A percentile compares a stretch with the other conserved stretches of the same genome.
Evolutionary conservation across 331 rosid genomes (phyloP).

Genomic region (Stylosanthes scabra): DNA sequence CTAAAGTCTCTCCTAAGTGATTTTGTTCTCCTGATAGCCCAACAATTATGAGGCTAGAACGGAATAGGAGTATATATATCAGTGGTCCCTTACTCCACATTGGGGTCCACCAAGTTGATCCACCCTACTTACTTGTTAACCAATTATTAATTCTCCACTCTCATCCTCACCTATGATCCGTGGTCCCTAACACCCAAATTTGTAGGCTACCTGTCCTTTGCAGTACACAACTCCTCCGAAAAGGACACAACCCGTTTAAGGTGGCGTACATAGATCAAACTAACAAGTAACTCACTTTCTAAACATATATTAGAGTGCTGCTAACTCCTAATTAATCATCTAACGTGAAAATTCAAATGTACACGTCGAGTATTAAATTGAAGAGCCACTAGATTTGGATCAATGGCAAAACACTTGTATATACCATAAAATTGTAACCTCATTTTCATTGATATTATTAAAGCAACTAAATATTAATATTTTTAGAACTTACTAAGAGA

Average conservation of each 20-base stretch:
- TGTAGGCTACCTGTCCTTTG: conserved; percentile 12
- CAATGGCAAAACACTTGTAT: too few species aligned
- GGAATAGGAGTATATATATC: not conserved
- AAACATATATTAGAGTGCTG: not conserved
- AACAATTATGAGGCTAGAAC: too few species aligned
- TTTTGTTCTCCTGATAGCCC: too few species aligned
- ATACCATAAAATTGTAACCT: too few species aligned
- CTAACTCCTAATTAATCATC: too few species aligned
- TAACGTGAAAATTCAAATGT: too few species aligned
- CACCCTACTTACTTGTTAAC: conserved; percentile 16
- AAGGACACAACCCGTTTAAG: not conserved
- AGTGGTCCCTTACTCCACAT: not conserved
- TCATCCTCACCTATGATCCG: conserved; percentile 8
- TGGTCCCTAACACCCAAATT: not conserved
- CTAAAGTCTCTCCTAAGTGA: too few species aligned
- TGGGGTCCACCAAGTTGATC: conserved; percentile 9
- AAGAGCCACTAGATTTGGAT: too few species aligned
- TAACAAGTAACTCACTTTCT: not conserved
- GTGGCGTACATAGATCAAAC: not conserved
- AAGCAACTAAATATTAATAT: not conserved
- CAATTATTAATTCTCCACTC: conserved; percentile 5
- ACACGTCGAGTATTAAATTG: too few species aligned
- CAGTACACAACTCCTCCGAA: not conserved
- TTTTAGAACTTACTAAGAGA: not conserved
- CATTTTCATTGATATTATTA: not conserved